Evolutionary conservation across 371 early-diverging fungal species (phyloP).

Genomic region (Blyttiomyces sp.): DNA sequence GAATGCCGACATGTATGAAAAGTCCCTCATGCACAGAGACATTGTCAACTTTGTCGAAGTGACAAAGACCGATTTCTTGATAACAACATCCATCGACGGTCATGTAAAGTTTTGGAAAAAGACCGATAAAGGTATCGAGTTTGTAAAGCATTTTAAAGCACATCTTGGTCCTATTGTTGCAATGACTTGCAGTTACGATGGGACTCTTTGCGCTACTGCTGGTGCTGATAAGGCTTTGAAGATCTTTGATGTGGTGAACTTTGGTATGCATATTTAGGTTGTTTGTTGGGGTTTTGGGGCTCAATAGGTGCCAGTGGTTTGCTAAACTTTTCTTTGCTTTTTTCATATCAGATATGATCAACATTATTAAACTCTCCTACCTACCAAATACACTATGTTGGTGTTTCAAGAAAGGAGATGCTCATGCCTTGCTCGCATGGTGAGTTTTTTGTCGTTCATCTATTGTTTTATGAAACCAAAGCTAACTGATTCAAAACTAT

Average conservation of each 20-base stretch:
- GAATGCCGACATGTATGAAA: slow-evolving; percentile 83
- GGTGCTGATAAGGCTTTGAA: slow-evolving; percentile 83
- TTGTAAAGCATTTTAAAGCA: slow-evolving; percentile 93
- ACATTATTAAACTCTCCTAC: slow-evolving; percentile 79
- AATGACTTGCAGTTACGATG: slow-evolving; percentile 56
- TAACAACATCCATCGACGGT: slow-evolving; percentile 93
- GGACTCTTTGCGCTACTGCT: slow-evolving; percentile 76
- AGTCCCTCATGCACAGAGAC: slow-evolving; percentile 94
- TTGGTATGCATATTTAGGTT: slow-evolving; percentile 58
- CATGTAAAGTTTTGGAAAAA: slow-evolving; percentile 98
- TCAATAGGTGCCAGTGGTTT: too few species aligned
- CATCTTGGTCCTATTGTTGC: slow-evolving; percentile 64
- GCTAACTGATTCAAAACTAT: slow-evolving; percentile 3
- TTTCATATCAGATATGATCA: slow-evolving; percentile 85
- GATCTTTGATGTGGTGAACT: slow-evolving; percentile 92
- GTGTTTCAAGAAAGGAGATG: slow-evolving; percentile 79
- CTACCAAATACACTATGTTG: slow-evolving; percentile 79
- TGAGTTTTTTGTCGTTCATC: slow-evolving; percentile 34
- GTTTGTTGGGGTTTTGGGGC: background rate
- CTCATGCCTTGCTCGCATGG: slow-evolving; percentile 75
- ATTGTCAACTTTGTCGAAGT: slow-evolving; percentile 71
- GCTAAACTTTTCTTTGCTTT: background rate
- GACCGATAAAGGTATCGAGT: slow-evolving; percentile 87
- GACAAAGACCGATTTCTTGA: slow-evolving; percentile 84
- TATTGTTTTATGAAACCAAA: background rate